Evolutionary conservation across 2,329 filamentous ascomycete genomes (phyloP).

Genomic region (Stagonosporopsis vannaccii): DNA sequence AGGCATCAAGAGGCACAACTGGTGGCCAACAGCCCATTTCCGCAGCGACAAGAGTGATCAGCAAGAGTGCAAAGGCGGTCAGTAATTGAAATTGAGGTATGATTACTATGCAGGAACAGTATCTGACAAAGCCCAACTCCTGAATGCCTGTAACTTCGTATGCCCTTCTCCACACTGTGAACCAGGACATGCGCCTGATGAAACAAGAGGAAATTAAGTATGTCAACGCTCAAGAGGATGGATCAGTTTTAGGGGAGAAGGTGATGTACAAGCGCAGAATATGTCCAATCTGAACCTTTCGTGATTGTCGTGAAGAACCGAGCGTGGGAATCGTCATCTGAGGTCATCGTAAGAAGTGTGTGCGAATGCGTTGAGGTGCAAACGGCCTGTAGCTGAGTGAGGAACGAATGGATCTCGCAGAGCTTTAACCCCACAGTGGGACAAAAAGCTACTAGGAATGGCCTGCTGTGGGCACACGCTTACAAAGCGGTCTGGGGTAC

Average conservation of each 20-base stretch:
- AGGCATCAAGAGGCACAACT: background rate
- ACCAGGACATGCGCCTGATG: constrained; percentile 5
- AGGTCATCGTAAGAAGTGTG: constrained; percentile 32
- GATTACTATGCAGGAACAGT: constrained; percentile 14
- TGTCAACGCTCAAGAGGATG: constrained; percentile 34
- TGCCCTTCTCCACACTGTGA: constrained; percentile 2
- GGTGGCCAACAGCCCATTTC: background rate
- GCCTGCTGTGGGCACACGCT: constrained; percentile 1
- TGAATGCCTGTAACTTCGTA: constrained; percentile 12
- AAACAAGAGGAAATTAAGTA: constrained; percentile 23
- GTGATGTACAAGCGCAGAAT: constrained; percentile 31
- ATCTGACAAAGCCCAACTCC: constrained; percentile 16
- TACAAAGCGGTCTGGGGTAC: constrained; percentile 41
- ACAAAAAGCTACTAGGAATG: background rate
- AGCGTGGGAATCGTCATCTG: constrained; percentile 31
- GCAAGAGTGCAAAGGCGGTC: background rate
- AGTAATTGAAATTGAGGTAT: background rate
- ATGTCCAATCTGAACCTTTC: constrained; percentile 40
- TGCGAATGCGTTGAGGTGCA: constrained; percentile 14
- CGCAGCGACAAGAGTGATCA: no score
- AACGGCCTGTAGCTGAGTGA: background rate
- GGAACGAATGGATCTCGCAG: background rate
- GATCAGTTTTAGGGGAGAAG: constrained; percentile 39
- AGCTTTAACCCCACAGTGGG: background rate
- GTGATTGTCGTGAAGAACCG: constrained; percentile 28